Evolutionary conservation across 2,329 filamentous ascomycete genomes (phyloP).

Genomic region (Cylindrodendrum hubeiense): DNA sequence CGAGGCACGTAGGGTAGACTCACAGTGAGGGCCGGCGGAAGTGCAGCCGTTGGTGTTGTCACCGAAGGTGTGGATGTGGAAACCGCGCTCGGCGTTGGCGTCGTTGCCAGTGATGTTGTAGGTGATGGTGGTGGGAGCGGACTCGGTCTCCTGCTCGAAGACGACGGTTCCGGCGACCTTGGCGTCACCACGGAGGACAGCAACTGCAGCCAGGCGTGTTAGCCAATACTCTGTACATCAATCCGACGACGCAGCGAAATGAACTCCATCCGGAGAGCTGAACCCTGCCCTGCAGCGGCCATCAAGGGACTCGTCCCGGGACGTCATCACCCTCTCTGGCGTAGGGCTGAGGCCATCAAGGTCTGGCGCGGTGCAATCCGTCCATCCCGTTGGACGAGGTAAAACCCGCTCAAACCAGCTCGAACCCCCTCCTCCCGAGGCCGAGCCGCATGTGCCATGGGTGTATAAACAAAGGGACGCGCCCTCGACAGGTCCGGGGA

Average conservation of each 20-base stretch:
- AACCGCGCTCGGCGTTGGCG: constrained; percentile 94
- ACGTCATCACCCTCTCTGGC: constrained; percentile 24
- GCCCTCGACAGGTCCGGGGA: constrained; percentile 23
- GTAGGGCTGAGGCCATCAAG: constrained; percentile 56
- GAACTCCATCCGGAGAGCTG: constrained; percentile 1
- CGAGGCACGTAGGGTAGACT: constrained; percentile 51
- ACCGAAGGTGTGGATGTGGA: constrained; percentile 99
- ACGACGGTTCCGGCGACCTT: constrained; percentile 93
- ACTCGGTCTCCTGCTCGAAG: constrained; percentile 93
- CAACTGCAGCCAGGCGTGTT: constrained; percentile 70
- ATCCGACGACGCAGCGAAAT: background rate
- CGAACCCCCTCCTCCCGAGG: constrained; percentile 46
- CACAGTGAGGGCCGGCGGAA: constrained; percentile 97
- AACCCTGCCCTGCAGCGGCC: constrained; percentile 28
- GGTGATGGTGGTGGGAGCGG: constrained; percentile 83
- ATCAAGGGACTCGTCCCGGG: constrained; percentile 50
- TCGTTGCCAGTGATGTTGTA: constrained; percentile 96
- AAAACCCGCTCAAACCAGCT: constrained; percentile 73
- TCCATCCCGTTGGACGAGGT: constrained; percentile 39
- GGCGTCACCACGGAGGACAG: constrained; percentile 97
- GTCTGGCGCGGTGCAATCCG: constrained; percentile 48
- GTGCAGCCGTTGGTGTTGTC: constrained; percentile 99
- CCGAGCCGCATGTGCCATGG: constrained; percentile 24
- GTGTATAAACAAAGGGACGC: constrained; percentile 44
- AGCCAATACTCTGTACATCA: constrained; percentile 30